Percentiles rank a stretch among this genome's conserved stretches.
phyloP scores from a whole-genome alignment of 495 filamentous ascomycete species.

The Oidiodendron maius region DNA sequence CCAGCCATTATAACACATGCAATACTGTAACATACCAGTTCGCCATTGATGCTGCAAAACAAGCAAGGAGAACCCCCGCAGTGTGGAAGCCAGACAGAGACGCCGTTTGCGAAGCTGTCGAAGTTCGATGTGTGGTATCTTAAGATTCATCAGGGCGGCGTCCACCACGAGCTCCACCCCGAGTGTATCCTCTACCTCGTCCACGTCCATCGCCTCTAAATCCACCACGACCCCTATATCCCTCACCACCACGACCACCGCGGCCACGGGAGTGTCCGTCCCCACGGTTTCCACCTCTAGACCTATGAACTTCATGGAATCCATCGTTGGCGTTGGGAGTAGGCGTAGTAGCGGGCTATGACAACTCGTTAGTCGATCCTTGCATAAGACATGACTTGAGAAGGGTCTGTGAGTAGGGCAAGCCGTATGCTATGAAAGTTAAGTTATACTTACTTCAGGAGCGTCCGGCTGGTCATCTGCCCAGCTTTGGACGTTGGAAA shows the following conservation, averaged over 20 bases:
- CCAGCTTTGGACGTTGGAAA: slow-evolving; percentile 53
- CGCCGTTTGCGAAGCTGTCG: background rate
- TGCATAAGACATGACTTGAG: background rate
- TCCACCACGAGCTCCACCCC: slow-evolving; percentile 13
- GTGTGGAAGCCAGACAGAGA: background rate
- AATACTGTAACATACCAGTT: slow-evolving; percentile 19
- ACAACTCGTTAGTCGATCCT: slow-evolving; percentile 11
- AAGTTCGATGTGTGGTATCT: background rate
- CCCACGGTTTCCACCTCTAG: slow-evolving; percentile 46
- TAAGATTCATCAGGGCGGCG: slow-evolving; percentile 21
- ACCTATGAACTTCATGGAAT: slow-evolving; percentile 65
- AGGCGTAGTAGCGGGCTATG: slow-evolving; percentile 25
- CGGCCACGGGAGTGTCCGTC: slow-evolving; percentile 32
- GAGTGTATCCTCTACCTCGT: slow-evolving; percentile 27
- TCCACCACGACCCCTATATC: slow-evolving; percentile 43
- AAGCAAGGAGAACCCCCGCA: slow-evolving; percentile 18
- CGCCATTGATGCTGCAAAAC: slow-evolving; percentile 22
- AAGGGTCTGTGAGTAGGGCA: too few species aligned
- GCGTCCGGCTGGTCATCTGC: slow-evolving; percentile 58
- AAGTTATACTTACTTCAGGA: slow-evolving; percentile 27
- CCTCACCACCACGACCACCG: slow-evolving; percentile 48
- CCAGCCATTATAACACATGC: slow-evolving; percentile 22
- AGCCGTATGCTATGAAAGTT: background rate
- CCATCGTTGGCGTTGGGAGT: slow-evolving; percentile 46
- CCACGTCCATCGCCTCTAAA: slow-evolving; percentile 41